Percentiles rank a stretch among this genome's conserved stretches.
Evolutionary conservation across 352 stramenopile genomes (phyloP).

Genomic region (Phytophthora pinifolia): DNA sequence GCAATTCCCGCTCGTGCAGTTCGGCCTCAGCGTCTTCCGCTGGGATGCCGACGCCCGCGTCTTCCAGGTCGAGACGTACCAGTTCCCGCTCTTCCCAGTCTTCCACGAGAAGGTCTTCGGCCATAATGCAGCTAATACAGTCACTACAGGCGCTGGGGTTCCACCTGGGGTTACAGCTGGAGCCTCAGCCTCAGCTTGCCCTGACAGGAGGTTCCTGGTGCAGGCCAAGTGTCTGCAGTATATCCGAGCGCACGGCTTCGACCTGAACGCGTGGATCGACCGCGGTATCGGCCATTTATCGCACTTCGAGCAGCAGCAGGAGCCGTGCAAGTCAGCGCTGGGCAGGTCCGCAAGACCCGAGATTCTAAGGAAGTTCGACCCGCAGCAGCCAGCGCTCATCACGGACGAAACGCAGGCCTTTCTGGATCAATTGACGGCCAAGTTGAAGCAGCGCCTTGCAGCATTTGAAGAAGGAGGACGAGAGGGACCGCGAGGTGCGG

Average conservation of each 20-base stretch:
- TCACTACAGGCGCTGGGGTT: background rate
- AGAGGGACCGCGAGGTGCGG: slow-evolving; percentile 4
- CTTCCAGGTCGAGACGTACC: slow-evolving; percentile 66
- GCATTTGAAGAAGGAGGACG: slow-evolving; percentile 22
- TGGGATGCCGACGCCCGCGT: slow-evolving; percentile 40
- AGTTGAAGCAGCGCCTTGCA: slow-evolving; percentile 27
- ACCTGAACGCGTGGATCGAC: slow-evolving; percentile 80
- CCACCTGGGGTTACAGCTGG: background rate
- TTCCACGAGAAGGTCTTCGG: slow-evolving; percentile 34
- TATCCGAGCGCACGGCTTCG: slow-evolving; percentile 75
- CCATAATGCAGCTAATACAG: background rate
- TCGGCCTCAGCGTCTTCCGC: slow-evolving; percentile 69
- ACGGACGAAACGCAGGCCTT: slow-evolving; percentile 50
- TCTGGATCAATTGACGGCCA: slow-evolving; percentile 33
- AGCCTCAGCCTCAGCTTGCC: slow-evolving; percentile 21
- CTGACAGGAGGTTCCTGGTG: slow-evolving; percentile 62
- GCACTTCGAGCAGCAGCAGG: slow-evolving; percentile 51
- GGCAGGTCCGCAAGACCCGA: slow-evolving; percentile 32
- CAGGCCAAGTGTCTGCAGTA: slow-evolving; percentile 80
- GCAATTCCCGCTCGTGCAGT: slow-evolving; percentile 74
- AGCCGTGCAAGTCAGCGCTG: slow-evolving; percentile 28
- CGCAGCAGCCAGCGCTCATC: slow-evolving; percentile 29
- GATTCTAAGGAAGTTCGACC: slow-evolving; percentile 41
- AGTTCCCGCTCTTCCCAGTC: slow-evolving; percentile 77
- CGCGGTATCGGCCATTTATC: slow-evolving; percentile 70